Base-by-base conservation (phyloP, 139 green algal species). In the Desmodesmus armatus region DNA sequence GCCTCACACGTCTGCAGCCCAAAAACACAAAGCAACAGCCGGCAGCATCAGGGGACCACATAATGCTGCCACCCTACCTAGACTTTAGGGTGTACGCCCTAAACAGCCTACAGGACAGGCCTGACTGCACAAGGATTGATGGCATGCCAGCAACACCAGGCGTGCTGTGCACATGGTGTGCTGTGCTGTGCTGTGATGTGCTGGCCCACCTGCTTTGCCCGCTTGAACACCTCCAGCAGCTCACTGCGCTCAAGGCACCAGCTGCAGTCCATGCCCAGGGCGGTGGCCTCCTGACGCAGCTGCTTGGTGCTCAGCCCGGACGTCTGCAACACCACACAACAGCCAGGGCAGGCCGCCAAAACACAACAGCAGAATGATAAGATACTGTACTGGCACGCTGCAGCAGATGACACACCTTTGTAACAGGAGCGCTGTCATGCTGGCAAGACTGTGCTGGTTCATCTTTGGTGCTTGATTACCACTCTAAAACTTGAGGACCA, bases 171-270 rank as follows among this genome's bases (percentile, higher is more conserved):
- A 78, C 40, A 60, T 21, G 9, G 39, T 40, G 31, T 21, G 41
- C 41, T 53, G 39, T 35, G 7, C 53, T 65, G 53, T 65, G 53
- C 21, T 65, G 23, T 65, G n/a, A 65, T 19, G 53, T 65, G 23
- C 23, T 19, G 21, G 23, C 21, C 53, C 78, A 85, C 80, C 80
- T 85, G 80, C 35, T 58, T 23, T 41, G 51, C 80, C 2, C 39
- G 66, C 65, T 51, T 67, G 47, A 31, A 67, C 23, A 78, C 44
- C 3, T 44, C 40, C 35, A 85, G 21, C 33, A 85, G 49, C 66
- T 85, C 80, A 1, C 35, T 33, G 27, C 80, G 80, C 67, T 85
- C 80, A 21, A 85, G 44, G 66, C 80, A 85, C 80, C 80, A 85
- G 35, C 47, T 78, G 66, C 6, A 27, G 51, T 85, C 79, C n/a